phyloP scores from a whole-genome alignment of 2,329 filamentous ascomycete species.

The Hypoxylon rubiginosum region DNA sequence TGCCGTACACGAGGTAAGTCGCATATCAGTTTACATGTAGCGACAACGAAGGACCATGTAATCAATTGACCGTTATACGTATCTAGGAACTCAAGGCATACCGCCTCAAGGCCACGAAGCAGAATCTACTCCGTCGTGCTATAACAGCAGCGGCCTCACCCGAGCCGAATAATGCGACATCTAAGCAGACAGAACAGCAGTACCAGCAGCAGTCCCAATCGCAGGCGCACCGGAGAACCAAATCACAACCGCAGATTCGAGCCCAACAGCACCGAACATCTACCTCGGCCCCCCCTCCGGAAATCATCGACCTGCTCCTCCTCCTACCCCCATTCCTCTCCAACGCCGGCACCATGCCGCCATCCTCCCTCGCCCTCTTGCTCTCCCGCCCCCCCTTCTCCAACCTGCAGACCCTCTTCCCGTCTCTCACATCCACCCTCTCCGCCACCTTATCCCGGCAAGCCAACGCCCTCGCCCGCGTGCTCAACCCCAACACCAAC shows the following conservation, averaged over 20 bases:
- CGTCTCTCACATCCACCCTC: constrained; percentile 61
- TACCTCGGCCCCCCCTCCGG: constrained; percentile 54
- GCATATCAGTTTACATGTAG: neutral
- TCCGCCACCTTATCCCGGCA: constrained; percentile 64
- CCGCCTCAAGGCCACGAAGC: constrained; percentile 63
- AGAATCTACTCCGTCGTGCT: constrained; percentile 65
- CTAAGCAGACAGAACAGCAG: constrained; percentile 37
- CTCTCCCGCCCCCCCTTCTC: constrained; percentile 65
- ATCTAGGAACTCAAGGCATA: constrained; percentile 63
- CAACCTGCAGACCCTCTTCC: constrained; percentile 62
- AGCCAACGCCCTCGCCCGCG: constrained; percentile 63
- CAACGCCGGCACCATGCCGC: constrained; percentile 53
- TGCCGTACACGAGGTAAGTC: constrained; percentile 62
- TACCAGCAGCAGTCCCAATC: constrained; percentile 39
- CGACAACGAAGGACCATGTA: neutral
- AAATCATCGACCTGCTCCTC: constrained; percentile 67
- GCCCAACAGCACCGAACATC: constrained; percentile 38
- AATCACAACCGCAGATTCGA: constrained; percentile 39
- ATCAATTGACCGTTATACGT: constrained; percentile 13
- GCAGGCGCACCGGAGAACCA: constrained; percentile 41
- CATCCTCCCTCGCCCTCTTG: constrained; percentile 58
- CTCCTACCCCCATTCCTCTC: constrained; percentile 66
- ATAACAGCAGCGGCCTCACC: constrained; percentile 61
- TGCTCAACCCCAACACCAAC: constrained; percentile 64
- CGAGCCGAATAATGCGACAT: constrained; percentile 44